Conservation (phyloP, 495 filamentous ascomycete genomes). For the Daldinia caldariorum region DNA sequence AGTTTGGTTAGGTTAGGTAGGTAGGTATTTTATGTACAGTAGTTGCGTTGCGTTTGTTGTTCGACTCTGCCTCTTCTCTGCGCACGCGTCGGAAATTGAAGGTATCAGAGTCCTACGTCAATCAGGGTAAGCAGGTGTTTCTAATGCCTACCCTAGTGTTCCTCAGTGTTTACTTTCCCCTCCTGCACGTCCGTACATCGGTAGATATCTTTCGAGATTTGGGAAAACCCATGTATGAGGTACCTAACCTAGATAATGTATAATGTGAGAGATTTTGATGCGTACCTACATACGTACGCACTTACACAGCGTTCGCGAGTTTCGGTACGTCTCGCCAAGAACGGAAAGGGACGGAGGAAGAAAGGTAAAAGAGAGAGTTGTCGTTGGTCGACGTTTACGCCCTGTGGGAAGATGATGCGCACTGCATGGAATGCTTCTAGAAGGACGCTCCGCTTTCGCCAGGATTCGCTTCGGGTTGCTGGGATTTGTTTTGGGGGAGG, state of each 20-base stretch:
- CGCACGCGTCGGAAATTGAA: conserved; percentile 38
- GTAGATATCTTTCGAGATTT: conserved; percentile 16
- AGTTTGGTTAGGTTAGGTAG: no score
- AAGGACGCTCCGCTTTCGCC: conserved; percentile 33
- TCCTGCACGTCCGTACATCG: conserved; percentile 34
- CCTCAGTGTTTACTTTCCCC: background rate
- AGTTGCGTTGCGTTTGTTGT: conserved; percentile 3
- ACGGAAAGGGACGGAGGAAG: conserved; percentile 5
- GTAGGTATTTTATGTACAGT: no score
- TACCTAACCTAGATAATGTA: background rate
- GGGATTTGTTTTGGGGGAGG: background rate
- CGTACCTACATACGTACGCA: background rate
- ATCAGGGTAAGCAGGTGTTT: no score
- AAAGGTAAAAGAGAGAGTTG: conserved; percentile 18
- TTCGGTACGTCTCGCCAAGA: conserved; percentile 19
- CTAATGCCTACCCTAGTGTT: no score
- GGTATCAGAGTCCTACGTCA: conserved; percentile 10
- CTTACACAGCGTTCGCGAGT: background rate
- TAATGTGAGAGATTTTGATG: background rate
- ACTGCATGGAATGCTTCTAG: conserved; percentile 47
- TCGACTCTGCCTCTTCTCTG: conserved; percentile 18
- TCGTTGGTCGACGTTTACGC: conserved; percentile 33
- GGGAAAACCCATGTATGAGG: background rate
- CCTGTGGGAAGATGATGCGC: conserved; percentile 33
- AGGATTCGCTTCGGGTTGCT: conserved; percentile 1